Conservation (phyloP, 2,329 filamentous ascomycete species). For the Fusarium anguioides region DNA sequence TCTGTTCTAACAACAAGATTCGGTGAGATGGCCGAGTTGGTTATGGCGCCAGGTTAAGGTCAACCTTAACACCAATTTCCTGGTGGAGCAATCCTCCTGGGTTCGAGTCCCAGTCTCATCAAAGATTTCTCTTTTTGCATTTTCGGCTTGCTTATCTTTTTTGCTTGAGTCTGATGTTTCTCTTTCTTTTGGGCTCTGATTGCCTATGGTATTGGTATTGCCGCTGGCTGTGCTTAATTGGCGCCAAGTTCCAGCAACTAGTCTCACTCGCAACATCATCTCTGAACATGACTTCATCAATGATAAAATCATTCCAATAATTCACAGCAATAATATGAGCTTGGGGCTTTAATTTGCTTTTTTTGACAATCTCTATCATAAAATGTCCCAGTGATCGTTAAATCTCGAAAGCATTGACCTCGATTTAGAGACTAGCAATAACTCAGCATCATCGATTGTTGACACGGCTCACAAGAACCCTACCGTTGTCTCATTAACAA, state of each 20-base stretch:
- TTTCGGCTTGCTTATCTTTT: not conserved
- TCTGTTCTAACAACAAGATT: not conserved
- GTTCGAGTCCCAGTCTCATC: conserved; percentile 48
- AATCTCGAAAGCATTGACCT: conserved; percentile 9
- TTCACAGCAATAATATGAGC: not conserved
- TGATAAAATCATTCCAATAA: conserved; percentile 3
- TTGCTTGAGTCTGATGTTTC: too few species aligned
- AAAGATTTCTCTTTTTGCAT: conserved; percentile 12
- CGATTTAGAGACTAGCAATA: conserved; percentile 6
- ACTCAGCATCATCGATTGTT: conserved; percentile 26
- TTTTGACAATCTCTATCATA: not conserved
- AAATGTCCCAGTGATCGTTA: not conserved
- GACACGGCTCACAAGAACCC: not conserved
- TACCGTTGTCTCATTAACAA: conserved; percentile 18
- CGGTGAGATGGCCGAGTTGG: conserved; percentile 47
- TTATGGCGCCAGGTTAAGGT: conserved; percentile 48
- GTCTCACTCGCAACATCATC: not conserved
- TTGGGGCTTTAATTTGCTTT: conserved; percentile 8
- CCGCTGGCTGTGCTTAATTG: not conserved
- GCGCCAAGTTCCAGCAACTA: not conserved
- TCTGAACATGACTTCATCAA: conserved; percentile 15
- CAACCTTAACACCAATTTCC: conserved; percentile 45
- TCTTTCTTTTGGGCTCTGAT: not conserved
- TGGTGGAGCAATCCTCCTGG: conserved; percentile 47
- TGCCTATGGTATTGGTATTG: not conserved